Evolutionary conservation across 345 rosid species (phyloP), one percentile per base, ranked within the genome.

Genomic region (Theobroma cacao): DNA sequence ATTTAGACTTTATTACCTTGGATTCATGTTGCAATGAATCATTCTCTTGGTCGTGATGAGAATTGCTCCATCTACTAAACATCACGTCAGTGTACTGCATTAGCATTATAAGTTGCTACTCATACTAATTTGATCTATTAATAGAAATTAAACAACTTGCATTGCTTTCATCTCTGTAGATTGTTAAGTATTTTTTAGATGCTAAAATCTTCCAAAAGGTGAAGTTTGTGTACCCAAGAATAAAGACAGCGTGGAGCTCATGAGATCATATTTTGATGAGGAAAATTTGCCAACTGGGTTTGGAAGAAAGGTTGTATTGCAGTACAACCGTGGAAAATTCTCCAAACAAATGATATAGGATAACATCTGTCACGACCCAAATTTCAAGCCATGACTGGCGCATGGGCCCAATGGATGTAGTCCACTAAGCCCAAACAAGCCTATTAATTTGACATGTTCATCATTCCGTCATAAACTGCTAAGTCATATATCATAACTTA

Each of bases 211-310:
- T 89, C 77, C 85, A 87, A 56, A 96, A 96, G 87, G 97, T 94
- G 82, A 94, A 92, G 73, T 96, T 96, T 84, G 98, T 94, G 73
- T 96, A 94, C 81, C 99, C 0, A 92, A 94, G 83, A 92, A 94
- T 64, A 79, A 70, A 50, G 97, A 90, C 12, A 96, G 98, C 8
- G 89, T 94, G 38, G 97, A 88, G 78, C 85, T 92, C 7, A 93
- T 96, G 98, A 87, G 84, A 9, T 81, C 90, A 5, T 88, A 84
- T 74, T 94, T 94, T 12, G 97, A 94, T 3, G 91, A 94, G 80
- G 90, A 88, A 64, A 96, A 93, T 81, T 94, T 96, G 24, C 95
- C 98, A 41, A 84, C 90, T 0, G 97, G 88, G 60, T 88, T 96
- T n/a, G 98, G 98, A 82, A 98, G 98, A 34, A 85, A 86, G 77